A percentile compares a stretch with the other conserved stretches of the same genome.
Conservation (phyloP, 805 yeast species). For the Kluyveromyces nonfermentans region DNA sequence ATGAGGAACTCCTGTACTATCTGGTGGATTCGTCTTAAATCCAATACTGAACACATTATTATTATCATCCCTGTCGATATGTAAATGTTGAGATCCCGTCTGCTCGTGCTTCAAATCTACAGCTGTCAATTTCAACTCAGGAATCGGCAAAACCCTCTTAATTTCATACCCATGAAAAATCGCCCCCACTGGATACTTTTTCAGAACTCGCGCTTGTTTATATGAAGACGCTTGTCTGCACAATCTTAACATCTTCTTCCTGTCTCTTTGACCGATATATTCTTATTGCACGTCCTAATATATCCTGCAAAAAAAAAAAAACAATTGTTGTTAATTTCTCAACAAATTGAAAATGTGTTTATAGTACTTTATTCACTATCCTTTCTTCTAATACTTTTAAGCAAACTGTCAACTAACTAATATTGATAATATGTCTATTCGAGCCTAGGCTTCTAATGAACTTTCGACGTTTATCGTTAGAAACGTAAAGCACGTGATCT, state of each 20-base stretch:
- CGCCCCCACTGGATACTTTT: slow-evolving; percentile 57
- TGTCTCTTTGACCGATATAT: neutral
- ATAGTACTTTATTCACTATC: neutral
- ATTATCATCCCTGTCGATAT: slow-evolving; percentile 70
- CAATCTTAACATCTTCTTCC: slow-evolving; percentile 17
- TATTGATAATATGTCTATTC: neutral
- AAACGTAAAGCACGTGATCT: neutral
- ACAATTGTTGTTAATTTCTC: neutral
- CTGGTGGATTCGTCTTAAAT: slow-evolving; percentile 91
- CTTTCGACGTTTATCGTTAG: neutral
- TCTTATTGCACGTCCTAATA: too few species aligned
- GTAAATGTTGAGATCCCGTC: slow-evolving; percentile 76
- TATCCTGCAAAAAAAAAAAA: too few species aligned
- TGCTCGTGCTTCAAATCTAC: slow-evolving; percentile 55
- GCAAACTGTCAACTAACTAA: too few species aligned
- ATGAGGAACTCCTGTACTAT: slow-evolving; percentile 93
- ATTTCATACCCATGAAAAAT: slow-evolving; percentile 60
- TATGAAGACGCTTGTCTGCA: slow-evolving; percentile 19
- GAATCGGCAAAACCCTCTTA: slow-evolving; percentile 55
- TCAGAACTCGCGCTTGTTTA: slow-evolving; percentile 27
- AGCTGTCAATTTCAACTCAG: slow-evolving; percentile 76
- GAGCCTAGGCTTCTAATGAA: neutral
- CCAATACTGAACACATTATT: slow-evolving; percentile 86
- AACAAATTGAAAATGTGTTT: neutral
- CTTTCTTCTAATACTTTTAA: too few species aligned